Base-by-base conservation (phyloP, 1,284 basidiomycete species). In the Tilletia setariae region DNA sequence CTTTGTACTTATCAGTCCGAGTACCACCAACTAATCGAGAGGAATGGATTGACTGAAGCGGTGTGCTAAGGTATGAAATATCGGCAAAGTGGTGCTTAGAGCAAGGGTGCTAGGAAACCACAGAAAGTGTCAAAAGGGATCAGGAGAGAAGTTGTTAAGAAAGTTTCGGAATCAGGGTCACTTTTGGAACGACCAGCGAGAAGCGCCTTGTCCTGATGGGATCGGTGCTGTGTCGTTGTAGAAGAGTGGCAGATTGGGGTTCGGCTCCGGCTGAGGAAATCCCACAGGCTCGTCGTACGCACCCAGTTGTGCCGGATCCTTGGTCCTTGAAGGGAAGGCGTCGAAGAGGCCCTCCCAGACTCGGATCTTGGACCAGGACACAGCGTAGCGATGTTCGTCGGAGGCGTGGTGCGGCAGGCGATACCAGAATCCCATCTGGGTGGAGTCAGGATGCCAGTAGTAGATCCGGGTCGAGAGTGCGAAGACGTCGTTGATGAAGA, bases 401-500 rank as follows among this genome's bases (percentile, higher is more conserved):
- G 16, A n/a, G 23, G 28, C 15, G 16, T 23, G 19, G 15, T 63
- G 51, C 1, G 72, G 70, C 0, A 68, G n/a, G 47, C 69, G 69
- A n/a, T 71, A 70, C 0, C 69, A 66, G 44, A 69, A 70, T 16
- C 70, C 72, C 8, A 73, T 42, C 6, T 46, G 13, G 25, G 32
- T 68, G 13, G 70, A 64, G 61, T 71, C 56, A 0, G 51, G 11
- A 44, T 69, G 71, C 72, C 72, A 73, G 59, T 68, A 73, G 67
- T 73, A 73, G 0, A 63, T 66, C 1, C 72, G 28, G 1, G 72
- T 73, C 3, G 72, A 70, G 2, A 73, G 46, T 1, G 66, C 72
- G 61, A 73, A 70, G 1, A 69, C 56, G 21, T 73, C 70, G 47
- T 73, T 73, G 63, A 73, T 67, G 66, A 69, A 73, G 6, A 73